Conservation (phyloP, 768 basidiomycete species). For the Kwoniella dejecticola region DNA sequence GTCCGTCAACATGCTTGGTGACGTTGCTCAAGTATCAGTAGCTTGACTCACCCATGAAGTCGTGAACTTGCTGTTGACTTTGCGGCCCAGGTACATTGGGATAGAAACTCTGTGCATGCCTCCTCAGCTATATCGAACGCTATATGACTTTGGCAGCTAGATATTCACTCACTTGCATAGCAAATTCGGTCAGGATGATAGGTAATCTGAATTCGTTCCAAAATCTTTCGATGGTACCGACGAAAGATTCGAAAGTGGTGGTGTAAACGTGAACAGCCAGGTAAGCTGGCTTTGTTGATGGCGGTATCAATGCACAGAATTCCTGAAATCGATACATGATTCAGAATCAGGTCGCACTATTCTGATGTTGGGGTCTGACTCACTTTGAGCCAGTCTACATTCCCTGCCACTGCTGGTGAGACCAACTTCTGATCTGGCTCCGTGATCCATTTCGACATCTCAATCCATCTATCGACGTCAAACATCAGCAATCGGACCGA, state of each 20-base stretch:
- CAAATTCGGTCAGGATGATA: conserved; percentile 45
- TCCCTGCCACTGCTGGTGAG: conserved; percentile 42
- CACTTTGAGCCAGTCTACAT: conserved; percentile 41
- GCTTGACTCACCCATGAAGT: conserved; percentile 46
- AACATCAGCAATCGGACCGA: too few species aligned
- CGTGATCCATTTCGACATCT: conserved; percentile 29
- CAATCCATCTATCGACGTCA: conserved; percentile 33
- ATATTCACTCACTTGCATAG: conserved; percentile 39
- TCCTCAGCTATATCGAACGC: background rate
- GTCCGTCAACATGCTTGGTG: background rate
- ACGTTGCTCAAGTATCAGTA: background rate
- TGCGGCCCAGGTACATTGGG: conserved; percentile 37
- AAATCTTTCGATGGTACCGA: conserved; percentile 30
- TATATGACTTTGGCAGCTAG: background rate
- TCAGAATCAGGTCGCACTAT: background rate
- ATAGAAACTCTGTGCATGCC: conserved; percentile 39
- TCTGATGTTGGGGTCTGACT: conserved; percentile 13
- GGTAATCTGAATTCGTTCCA: conserved; percentile 33
- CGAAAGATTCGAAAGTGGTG: conserved; percentile 46
- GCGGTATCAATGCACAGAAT: conserved; percentile 32
- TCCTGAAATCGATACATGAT: conserved; percentile 19
- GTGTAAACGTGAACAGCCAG: conserved; percentile 48
- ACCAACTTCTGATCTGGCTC: conserved; percentile 28
- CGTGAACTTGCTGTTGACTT: conserved; percentile 46
- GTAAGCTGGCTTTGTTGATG: conserved; percentile 29